Evolutionary conservation across 2,329 filamentous ascomycete genomes (phyloP).

Genomic region (Arthrobotrys iridis): DNA sequence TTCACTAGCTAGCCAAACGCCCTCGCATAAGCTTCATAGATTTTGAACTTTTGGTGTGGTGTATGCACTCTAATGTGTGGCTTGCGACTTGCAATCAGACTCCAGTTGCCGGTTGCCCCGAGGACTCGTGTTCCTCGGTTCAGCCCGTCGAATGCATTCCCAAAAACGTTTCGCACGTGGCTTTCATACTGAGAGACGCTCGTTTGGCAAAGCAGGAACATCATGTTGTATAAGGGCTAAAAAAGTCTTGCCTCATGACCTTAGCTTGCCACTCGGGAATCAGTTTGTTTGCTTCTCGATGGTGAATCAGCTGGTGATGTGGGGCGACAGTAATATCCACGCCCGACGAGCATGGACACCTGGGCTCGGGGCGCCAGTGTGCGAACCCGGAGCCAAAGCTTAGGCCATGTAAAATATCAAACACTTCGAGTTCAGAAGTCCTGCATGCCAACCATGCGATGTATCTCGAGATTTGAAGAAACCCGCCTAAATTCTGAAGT

Average conservation of each 20-base stretch:
- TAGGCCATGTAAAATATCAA: neutral
- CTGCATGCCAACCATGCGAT: neutral
- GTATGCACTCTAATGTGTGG: conserved; percentile 37
- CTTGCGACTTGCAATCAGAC: conserved; percentile 36
- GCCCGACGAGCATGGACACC: neutral
- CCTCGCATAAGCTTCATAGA: conserved; percentile 28
- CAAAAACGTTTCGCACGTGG: conserved; percentile 41
- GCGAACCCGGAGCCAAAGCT: neutral
- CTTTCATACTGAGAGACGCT: conserved; percentile 6
- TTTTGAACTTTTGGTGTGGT: neutral
- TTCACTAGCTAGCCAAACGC: conserved; percentile 18
- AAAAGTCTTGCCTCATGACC: conserved; percentile 7
- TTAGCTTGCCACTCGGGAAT: conserved; percentile 10
- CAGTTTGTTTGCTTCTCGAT: conserved; percentile 5
- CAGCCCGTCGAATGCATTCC: conserved; percentile 34
- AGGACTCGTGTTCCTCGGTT: conserved; percentile 42
- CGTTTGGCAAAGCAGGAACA: conserved; percentile 8
- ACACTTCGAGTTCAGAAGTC: conserved; percentile 1
- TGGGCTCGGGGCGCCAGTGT: conserved; percentile 1
- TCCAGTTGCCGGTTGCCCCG: conserved; percentile 34
- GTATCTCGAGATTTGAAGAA: conserved; percentile 4
- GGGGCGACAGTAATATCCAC: conserved; percentile 1
- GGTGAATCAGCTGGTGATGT: conserved; percentile 16
- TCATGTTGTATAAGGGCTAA: neutral
- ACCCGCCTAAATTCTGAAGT: conserved; percentile 10